phyloP scores from a whole-genome alignment of 2,329 filamentous ascomycete genomes.

The Fusarium tricinctum region DNA sequence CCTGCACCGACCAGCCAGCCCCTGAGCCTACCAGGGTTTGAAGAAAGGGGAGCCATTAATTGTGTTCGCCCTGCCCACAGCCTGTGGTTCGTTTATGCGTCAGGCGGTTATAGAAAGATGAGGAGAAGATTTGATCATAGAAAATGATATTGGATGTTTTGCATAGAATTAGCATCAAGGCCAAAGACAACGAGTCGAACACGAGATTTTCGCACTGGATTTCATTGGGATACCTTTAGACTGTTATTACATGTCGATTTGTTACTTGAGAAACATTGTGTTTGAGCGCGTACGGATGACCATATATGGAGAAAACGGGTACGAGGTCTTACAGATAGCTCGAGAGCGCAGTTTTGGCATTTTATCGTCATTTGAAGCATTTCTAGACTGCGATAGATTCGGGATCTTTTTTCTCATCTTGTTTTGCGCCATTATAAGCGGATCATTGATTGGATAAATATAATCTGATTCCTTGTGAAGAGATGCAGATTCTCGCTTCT shows the following conservation, averaged over 20 bases:
- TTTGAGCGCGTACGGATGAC: slow-evolving; percentile 23
- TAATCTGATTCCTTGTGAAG: not conserved
- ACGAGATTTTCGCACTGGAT: slow-evolving; percentile 36
- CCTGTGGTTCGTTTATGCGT: slow-evolving; percentile 25
- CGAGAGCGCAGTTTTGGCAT: slow-evolving; percentile 25
- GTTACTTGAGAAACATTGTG: slow-evolving; percentile 34
- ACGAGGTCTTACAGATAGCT: slow-evolving; percentile 21
- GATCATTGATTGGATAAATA: not conserved
- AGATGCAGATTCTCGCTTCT: not conserved
- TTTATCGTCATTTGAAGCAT: slow-evolving; percentile 30
- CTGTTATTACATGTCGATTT: slow-evolving; percentile 46
- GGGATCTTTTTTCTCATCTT: slow-evolving; percentile 2
- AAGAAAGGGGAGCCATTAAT: slow-evolving; percentile 32
- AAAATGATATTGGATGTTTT: slow-evolving; percentile 46
- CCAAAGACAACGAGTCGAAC: slow-evolving; percentile 30
- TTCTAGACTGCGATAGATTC: slow-evolving; percentile 32
- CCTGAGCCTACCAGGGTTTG: slow-evolving; percentile 30
- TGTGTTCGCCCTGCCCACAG: slow-evolving; percentile 12
- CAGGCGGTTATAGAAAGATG: slow-evolving; percentile 17
- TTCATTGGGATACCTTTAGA: slow-evolving; percentile 52
- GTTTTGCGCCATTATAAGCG: not conserved
- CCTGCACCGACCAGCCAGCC: slow-evolving; percentile 36
- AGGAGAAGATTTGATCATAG: slow-evolving; percentile 41
- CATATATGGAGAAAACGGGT: slow-evolving; percentile 25
- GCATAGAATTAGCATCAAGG: slow-evolving; percentile 46